Evolutionary conservation across 1,284 basidiomycete species (phyloP).

Genomic region (Ganoderma lucidum): DNA sequence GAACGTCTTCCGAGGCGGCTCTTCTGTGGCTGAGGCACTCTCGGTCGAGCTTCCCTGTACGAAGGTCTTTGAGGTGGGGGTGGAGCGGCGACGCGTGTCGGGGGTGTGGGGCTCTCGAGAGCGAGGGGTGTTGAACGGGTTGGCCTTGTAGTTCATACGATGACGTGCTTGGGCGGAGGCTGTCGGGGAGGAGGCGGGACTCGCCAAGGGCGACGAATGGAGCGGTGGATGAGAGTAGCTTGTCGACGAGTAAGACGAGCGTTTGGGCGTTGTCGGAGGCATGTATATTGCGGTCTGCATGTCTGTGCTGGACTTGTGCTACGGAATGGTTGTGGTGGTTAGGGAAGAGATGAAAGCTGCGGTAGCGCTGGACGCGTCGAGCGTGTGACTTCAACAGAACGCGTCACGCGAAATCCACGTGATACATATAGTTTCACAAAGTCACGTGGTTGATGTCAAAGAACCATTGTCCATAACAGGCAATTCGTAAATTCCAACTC

Average conservation of each 20-base stretch:
- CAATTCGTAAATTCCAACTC: not conserved
- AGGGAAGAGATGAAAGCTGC: not conserved
- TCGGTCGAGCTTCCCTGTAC: constrained; percentile 17
- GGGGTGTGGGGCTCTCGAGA: constrained; percentile 16
- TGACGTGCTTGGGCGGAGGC: constrained; percentile 36
- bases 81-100: constrained; percentile 17
- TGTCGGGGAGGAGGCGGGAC: constrained; percentile 36
- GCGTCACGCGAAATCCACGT: not conserved
- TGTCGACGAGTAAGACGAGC: constrained; percentile 11
- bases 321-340: not conserved
- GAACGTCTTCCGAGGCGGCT: constrained; percentile 54
- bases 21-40: constrained; percentile 32
- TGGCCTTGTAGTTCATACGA: constrained; percentile 38
- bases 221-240: constrained; percentile 29
- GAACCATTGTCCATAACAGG: not conserved
- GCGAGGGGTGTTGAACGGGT: constrained; percentile 33
- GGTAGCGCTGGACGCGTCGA: not conserved
- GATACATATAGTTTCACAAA: not conserved
- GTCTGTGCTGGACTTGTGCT: not conserved
- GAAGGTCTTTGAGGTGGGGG: not conserved
- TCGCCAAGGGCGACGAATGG: constrained; percentile 40
- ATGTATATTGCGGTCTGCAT: constrained; percentile 26
- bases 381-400: constrained; percentile 9
- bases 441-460: not conserved
- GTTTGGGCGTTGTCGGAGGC: constrained; percentile 25